phyloP scores from a whole-genome alignment of 2,329 filamentous ascomycete species.

The Ophiostoma piceae region DNA sequence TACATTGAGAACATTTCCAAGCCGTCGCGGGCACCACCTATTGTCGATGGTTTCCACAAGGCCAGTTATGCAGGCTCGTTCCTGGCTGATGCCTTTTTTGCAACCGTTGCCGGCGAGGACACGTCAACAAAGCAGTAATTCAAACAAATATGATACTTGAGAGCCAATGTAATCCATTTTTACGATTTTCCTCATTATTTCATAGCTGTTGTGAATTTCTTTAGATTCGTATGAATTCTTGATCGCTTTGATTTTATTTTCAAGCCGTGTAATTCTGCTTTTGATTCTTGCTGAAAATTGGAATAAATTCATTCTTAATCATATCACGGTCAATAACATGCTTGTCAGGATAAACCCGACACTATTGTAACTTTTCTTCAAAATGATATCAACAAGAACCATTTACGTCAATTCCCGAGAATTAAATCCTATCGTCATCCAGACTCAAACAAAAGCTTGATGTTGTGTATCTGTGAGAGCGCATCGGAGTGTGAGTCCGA shows the following conservation, averaged over 20 bases:
- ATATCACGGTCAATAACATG: no score
- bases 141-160: background rate
- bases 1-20: constrained; percentile 32
- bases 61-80: constrained; percentile 16
- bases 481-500: background rate
- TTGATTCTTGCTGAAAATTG: no score
- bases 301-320: no score
- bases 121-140: constrained; percentile 18
- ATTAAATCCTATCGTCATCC: background rate
- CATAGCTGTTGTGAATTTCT: no score
- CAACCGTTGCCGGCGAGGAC: constrained; percentile 18
- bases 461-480: background rate
- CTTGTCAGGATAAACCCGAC: no score
- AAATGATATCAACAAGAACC: no score
- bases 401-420: background rate
- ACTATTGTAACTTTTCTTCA: no score
- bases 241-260: no score
- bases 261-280: no score
- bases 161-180: no score
- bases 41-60: constrained; percentile 19
- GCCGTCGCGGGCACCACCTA: constrained; percentile 27
- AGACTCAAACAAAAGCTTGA: background rate
- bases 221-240: no score
- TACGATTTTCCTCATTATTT: no score
- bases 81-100: constrained; percentile 19